These are phyloP conservation scores for Oenanthe javanica DNA, from an alignment of 140 eudicot species.

Conservation along the genomic window DNA sequence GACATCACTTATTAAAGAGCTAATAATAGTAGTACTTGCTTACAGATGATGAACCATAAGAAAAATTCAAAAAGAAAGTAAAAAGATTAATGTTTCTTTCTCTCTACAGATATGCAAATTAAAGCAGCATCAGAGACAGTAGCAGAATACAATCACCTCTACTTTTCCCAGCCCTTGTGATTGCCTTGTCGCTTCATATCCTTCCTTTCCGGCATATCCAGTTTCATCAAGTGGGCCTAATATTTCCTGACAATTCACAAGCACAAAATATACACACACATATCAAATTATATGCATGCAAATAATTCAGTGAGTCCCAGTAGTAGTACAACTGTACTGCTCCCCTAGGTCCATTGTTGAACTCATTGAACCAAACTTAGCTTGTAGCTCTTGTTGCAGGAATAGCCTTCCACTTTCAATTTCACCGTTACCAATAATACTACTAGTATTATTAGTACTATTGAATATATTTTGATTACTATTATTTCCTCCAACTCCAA, in stretches of 20 bases:
- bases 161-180: constrained; percentile 5
- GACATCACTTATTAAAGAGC: constrained; percentile 3
- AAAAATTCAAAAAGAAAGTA: neutral
- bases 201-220: constrained; percentile 3
- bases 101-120: neutral
- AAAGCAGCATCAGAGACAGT: neutral
- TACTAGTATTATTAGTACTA: neutral
- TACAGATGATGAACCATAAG: neutral
- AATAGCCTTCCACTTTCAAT: constrained; percentile 27
- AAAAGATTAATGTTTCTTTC: no score
- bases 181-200: constrained; percentile 15
- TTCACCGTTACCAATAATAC: neutral
- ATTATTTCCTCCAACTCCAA: constrained; percentile 52
- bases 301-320: constrained; percentile 10
- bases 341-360: constrained; percentile 14
- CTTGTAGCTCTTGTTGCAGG: constrained; percentile 40
- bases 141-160: constrained; percentile 7
- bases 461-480: neutral
- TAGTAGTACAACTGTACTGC: constrained; percentile 12
- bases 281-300: neutral
- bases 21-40: neutral
- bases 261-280: neutral
- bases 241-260: constrained; percentile 13
- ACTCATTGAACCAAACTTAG: constrained; percentile 43
- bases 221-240: neutral